These are phyloP conservation scores for Conringia planisiliqua DNA, from an alignment of 345 rosid species.

Conservation along the genomic window DNA sequence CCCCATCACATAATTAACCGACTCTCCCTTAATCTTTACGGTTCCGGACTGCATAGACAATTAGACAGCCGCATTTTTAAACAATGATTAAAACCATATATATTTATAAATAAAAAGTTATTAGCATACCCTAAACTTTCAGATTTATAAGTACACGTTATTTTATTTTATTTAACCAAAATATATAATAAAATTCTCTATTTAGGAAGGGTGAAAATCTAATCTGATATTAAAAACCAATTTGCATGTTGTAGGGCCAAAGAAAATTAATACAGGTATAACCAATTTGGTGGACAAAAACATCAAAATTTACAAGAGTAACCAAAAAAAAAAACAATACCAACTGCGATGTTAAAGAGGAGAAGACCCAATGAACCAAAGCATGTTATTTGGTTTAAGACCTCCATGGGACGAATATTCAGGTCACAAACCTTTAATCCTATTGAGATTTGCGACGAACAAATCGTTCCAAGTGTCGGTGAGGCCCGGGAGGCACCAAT, in stretches of 20 bases:
- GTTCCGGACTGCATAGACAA: too few relatives aligned
- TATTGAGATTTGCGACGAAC: constrained; percentile 33
- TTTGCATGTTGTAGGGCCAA: background rate
- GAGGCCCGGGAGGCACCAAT: constrained; percentile 94
- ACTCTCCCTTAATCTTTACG: too few relatives aligned
- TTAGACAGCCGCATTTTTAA: too few relatives aligned
- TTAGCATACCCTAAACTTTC: too few relatives aligned
- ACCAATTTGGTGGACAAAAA: background rate
- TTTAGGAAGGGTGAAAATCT: too few relatives aligned
- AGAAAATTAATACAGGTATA: background rate
- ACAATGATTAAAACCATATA: too few relatives aligned
- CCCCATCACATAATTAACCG: too few relatives aligned
- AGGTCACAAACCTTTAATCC: constrained; percentile 1
- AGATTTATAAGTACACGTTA: too few relatives aligned
- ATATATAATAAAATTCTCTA: too few relatives aligned
- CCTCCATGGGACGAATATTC: background rate
- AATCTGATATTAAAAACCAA: too few relatives aligned
- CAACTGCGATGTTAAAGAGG: background rate
- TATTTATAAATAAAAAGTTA: too few relatives aligned
- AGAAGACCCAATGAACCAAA: background rate
- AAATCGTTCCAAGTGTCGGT: constrained; percentile 88
- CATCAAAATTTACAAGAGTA: constrained; percentile 13
- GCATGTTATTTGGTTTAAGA: background rate
- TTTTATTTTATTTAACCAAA: too few relatives aligned
- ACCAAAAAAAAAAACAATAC: background rate